These are phyloP conservation scores for Cephalotrichum gorgonifer DNA, from an alignment of 2,329 filamentous ascomycete species.

Conservation along the genomic window DNA sequence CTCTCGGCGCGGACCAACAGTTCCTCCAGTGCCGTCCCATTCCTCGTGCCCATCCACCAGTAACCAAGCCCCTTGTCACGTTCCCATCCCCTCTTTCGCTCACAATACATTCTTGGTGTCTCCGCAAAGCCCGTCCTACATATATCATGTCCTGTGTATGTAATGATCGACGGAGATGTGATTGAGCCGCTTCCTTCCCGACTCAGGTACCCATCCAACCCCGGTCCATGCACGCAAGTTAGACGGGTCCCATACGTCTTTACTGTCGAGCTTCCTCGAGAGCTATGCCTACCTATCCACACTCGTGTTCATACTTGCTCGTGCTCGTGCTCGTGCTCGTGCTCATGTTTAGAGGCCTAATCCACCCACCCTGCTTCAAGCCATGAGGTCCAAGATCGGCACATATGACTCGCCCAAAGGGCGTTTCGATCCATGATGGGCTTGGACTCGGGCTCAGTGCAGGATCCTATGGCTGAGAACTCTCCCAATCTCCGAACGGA, in stretches of 20 bases:
- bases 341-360: neutral
- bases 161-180: neutral
- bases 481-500: neutral
- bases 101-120: neutral
- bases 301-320: too few relatives aligned
- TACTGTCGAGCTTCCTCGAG: neutral
- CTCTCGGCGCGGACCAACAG: neutral
- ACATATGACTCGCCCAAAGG: too few relatives aligned
- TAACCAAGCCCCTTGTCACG: neutral
- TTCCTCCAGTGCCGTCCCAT: neutral
- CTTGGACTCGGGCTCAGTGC: neutral
- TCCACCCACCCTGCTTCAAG: neutral
- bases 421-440: too few relatives aligned
- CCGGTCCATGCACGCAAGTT: neutral
- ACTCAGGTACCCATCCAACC: neutral
- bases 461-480: neutral
- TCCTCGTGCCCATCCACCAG: neutral
- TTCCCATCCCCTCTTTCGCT: neutral
- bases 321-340: too few relatives aligned
- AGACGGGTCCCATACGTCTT: neutral
- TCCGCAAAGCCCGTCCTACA: neutral
- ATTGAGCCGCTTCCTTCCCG: neutral
- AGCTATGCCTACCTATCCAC: too few relatives aligned
- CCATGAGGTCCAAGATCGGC: too few relatives aligned
- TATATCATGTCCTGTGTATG: neutral